These are phyloP conservation scores for Blepharisma undulans DNA, from an alignment of 169 alveolate genomes.

Conservation along the genomic window DNA sequence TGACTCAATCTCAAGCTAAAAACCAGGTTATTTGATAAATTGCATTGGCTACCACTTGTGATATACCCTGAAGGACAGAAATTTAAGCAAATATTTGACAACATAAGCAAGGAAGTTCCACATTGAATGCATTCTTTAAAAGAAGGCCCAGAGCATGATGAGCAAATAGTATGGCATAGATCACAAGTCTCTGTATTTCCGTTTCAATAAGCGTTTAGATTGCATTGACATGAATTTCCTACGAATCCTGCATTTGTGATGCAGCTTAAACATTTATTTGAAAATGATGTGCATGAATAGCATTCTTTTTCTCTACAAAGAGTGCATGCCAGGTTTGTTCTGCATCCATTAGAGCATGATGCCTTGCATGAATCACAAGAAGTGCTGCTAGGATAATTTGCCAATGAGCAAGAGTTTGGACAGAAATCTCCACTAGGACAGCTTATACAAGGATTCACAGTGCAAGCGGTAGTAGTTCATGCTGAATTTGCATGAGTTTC, in stretches of 20 bases:
- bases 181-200: not conserved
- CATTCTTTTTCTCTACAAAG: constrained; percentile 18
- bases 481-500: not conserved
- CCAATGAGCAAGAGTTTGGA: not conserved
- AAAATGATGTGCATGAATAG: not conserved
- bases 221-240: not conserved
- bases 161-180: not conserved
- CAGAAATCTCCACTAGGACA: not conserved
- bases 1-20: not conserved
- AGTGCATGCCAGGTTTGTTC: not conserved
- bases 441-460: not conserved
- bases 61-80: constrained; percentile 22
- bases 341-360: not conserved
- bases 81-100: not conserved
- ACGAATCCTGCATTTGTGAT: constrained; percentile 4
- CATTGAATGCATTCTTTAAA: not conserved
- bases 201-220: not conserved
- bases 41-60: not conserved
- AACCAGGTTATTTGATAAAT: not conserved
- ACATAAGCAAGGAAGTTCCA: not conserved
- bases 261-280: not conserved
- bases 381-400: not conserved
- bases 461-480: not conserved
- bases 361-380: not conserved
- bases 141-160: not conserved